Base-by-base conservation (phyloP, 345 rosid species). In the Passiflora organensis region DNA sequence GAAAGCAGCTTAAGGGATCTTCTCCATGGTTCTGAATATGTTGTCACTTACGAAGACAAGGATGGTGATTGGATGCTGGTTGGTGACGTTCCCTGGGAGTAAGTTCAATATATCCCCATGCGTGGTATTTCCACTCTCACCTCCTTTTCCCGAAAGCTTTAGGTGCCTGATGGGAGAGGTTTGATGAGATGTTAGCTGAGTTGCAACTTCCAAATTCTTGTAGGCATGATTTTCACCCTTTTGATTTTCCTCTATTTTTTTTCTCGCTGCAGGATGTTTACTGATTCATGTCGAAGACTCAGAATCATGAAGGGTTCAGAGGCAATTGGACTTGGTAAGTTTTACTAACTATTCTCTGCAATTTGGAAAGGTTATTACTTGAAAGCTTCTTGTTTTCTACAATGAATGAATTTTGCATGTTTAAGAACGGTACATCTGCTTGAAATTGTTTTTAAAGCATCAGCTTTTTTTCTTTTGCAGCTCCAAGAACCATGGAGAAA, bases 401-500 rank as follows among this genome's bases (percentile, higher is more conserved):
- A 28, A 28, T 2, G 8, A 3, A 2, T 28, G 34, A 28, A 28
- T 24, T 4, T 38, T 23, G n/a, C n/a, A n/a, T n/a, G n/a, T n/a
- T n/a, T n/a, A n/a, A n/a, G n/a, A n/a, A n/a, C n/a, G n/a, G n/a
- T 23, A 48, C 3, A 38, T 10, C n/a, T 58, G 45, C 20, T 36
- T 13, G 24, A 28, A 8, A 28, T 28, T n/a, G n/a, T n/a, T n/a
- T n/a, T n/a, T n/a, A n/a, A n/a, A n/a, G n/a, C n/a, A n/a, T n/a
- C n/a, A n/a, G n/a, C n/a, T n/a, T n/a, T n/a, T 8, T 28, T 36
- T 13, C 61, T 24, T 39, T 56, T 68, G 60, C 84, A 76, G 84
- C 84, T 63, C 84, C 84, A 18, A 71, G 81, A 63, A 70, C 77
- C 43, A 55, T 62, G 72, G 81, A 71, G 69, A 79, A 79, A 66